Evolutionary conservation across 116 monocot species (phyloP).

Genomic region (Posidonia oceanica): DNA sequence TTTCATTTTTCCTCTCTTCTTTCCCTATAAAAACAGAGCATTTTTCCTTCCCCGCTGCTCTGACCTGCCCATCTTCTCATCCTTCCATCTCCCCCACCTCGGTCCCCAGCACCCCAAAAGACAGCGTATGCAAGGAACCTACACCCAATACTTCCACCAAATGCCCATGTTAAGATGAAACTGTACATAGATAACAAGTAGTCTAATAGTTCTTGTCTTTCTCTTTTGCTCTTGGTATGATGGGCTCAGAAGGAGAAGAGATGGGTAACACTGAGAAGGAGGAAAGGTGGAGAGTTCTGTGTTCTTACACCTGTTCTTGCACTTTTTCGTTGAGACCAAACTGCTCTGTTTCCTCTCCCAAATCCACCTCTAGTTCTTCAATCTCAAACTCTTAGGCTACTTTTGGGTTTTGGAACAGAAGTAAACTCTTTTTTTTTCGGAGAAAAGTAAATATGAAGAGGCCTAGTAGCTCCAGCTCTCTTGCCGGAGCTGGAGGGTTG

Average conservation of each 20-base stretch:
- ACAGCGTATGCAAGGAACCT: background rate
- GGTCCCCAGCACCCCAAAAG: background rate
- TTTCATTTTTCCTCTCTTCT: background rate
- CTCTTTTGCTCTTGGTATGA: background rate
- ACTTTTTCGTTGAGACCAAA: background rate
- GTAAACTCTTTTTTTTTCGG: background rate
- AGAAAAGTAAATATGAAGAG: background rate
- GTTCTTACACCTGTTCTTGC: background rate
- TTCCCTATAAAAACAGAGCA: background rate
- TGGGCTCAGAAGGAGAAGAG: background rate
- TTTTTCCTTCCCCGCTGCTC: background rate
- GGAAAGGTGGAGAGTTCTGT: background rate
- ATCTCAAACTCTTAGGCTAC: background rate
- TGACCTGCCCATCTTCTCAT: background rate
- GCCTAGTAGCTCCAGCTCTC: conserved; percentile 2
- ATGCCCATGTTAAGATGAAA: background rate
- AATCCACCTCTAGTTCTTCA: background rate
- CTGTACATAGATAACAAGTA: no score
- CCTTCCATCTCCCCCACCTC: background rate
- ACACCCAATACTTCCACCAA: background rate
- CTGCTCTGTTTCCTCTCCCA: background rate
- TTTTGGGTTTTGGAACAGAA: background rate
- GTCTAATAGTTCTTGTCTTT: background rate
- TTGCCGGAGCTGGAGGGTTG: background rate
- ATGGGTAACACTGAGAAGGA: background rate